Evolutionary conservation across 441 rosid genomes (phyloP).

Genomic region (Erodium texanum): DNA sequence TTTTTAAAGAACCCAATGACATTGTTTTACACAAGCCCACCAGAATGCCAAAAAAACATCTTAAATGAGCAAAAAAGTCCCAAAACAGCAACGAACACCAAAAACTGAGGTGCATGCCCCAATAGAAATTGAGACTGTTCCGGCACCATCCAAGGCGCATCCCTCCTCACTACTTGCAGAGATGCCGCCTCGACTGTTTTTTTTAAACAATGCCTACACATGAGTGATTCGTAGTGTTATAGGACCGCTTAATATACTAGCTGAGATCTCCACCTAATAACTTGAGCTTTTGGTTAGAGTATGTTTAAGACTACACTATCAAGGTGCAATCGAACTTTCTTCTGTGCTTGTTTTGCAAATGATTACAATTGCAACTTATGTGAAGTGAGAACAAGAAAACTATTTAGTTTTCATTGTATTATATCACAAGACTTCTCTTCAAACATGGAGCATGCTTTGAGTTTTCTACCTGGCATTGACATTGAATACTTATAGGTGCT

Average conservation of each 20-base stretch:
- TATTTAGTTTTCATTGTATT: background rate
- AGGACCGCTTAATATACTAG: background rate
- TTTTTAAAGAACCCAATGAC: too few relatives aligned
- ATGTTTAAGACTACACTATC: background rate
- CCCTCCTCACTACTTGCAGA: too few relatives aligned
- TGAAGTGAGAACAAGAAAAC: conserved; percentile 1
- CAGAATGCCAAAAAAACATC: too few relatives aligned
- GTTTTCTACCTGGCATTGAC: conserved; percentile 10
- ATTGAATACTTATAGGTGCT: conserved; percentile 57
- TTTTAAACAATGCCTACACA: too few relatives aligned
- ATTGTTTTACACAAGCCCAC: too few relatives aligned
- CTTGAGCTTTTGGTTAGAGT: background rate
- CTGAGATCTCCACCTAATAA: background rate
- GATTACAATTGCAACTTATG: background rate
- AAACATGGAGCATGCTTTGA: background rate
- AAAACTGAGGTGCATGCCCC: too few relatives aligned
- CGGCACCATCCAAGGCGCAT: too few relatives aligned
- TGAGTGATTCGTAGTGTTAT: background rate
- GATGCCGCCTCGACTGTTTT: too few relatives aligned
- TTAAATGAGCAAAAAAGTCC: too few relatives aligned
- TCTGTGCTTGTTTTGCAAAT: background rate
- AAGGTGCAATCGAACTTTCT: conserved; percentile 3
- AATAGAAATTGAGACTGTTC: too few relatives aligned
- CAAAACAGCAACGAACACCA: too few relatives aligned
- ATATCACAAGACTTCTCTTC: background rate